phyloP scores from a whole-genome alignment of 1,139 yeast species.

The Saccharomycopsis phalli region DNA sequence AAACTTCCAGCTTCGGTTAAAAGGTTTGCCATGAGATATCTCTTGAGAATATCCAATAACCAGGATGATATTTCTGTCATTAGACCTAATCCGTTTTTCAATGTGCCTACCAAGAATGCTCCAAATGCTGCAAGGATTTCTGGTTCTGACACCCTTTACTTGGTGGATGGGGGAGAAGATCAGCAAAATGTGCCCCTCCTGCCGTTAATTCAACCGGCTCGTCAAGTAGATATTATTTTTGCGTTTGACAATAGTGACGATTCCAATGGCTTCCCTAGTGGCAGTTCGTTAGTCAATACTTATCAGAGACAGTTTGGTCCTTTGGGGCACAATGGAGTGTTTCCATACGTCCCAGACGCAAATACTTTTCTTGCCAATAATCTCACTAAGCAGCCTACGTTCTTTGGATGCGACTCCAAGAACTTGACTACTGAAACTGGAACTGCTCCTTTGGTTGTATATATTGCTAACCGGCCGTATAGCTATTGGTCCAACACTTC shows the following conservation, averaged over 20 bases:
- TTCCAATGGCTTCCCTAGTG: constrained; percentile 69
- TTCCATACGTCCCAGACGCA: constrained; percentile 82
- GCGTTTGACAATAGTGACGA: constrained; percentile 88
- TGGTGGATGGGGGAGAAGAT: constrained; percentile 67
- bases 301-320: constrained; percentile 60
- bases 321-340: constrained; percentile 57
- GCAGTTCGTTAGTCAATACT: constrained; percentile 56
- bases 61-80: constrained; percentile 21
- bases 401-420: constrained; percentile 75
- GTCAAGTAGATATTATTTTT: constrained; percentile 51
- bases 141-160: constrained; percentile 27
- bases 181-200: constrained; percentile 55
- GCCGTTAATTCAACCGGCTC: constrained; percentile 44
- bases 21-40: constrained; percentile 19
- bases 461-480: constrained; percentile 71
- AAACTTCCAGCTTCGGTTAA: constrained; percentile 14
- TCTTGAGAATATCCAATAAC: constrained; percentile 21
- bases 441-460: constrained; percentile 68
- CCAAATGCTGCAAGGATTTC: constrained; percentile 21
- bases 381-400: constrained; percentile 55
- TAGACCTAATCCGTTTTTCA: constrained; percentile 63
- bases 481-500: constrained; percentile 61
- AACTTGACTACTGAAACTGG: constrained; percentile 36
- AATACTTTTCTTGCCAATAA: constrained; percentile 54
- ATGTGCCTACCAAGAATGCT: constrained; percentile 23